Conservation (phyloP, 1,284 basidiomycete genomes). For the Clitocybe nebularis region DNA sequence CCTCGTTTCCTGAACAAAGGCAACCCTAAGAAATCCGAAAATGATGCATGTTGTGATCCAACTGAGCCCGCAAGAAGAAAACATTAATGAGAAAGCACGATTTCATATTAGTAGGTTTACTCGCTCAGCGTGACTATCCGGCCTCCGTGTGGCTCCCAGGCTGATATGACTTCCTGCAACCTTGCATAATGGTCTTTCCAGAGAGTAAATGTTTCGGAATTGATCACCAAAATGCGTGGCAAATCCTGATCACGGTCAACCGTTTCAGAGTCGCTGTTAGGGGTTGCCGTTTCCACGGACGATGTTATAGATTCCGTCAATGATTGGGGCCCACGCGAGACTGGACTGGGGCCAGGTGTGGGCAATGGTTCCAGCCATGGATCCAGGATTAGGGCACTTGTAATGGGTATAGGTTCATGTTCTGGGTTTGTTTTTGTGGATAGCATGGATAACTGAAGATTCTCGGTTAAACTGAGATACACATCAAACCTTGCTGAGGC, state of each 20-base stretch:
- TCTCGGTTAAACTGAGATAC: too few relatives aligned
- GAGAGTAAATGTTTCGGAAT: slow-evolving; percentile 70
- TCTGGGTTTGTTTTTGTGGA: slow-evolving; percentile 41
- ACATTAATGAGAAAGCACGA: neutral
- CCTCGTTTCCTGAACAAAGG: slow-evolving; percentile 34
- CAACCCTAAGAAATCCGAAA: slow-evolving; percentile 56
- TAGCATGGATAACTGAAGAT: slow-evolving; percentile 48
- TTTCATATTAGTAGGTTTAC: slow-evolving; percentile 12
- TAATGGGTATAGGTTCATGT: slow-evolving; percentile 44
- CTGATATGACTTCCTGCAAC: slow-evolving; percentile 44
- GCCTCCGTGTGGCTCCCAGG: slow-evolving; percentile 44
- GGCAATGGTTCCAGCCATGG: slow-evolving; percentile 78
- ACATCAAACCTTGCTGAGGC: too few relatives aligned
- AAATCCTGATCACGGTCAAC: slow-evolving; percentile 6
- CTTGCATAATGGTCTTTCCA: slow-evolving; percentile 70
- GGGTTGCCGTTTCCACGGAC: slow-evolving; percentile 16
- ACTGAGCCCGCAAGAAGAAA: slow-evolving; percentile 32
- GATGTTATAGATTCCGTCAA: slow-evolving; percentile 12
- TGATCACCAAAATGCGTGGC: slow-evolving; percentile 58
- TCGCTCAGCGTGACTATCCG: slow-evolving; percentile 51
- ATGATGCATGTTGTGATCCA: slow-evolving; percentile 47
- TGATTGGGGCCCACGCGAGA: slow-evolving; percentile 6
- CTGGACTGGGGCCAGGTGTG: slow-evolving; percentile 44
- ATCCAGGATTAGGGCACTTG: slow-evolving; percentile 60
- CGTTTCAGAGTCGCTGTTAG: slow-evolving; percentile 11